Conservation (phyloP, 225 moss, liverwort and hornwort genomes). For the Sphagnum contortum region DNA sequence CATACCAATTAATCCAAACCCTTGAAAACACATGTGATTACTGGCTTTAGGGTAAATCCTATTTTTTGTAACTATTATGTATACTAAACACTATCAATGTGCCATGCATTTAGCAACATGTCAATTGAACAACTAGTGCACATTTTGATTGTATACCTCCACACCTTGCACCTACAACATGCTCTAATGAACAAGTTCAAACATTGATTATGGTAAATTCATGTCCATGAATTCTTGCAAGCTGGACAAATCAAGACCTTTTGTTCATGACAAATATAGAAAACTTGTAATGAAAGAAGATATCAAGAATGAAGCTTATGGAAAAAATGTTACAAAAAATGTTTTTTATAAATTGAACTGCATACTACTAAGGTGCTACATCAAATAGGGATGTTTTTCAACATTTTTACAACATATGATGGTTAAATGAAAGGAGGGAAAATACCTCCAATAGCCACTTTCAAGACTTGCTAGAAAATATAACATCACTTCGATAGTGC, state of each 20-base stretch:
- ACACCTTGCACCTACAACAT: constrained; percentile 71
- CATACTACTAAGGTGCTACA: too few relatives aligned
- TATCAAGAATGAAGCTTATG: background rate
- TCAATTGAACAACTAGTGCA: too few relatives aligned
- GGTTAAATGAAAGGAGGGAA: too few relatives aligned
- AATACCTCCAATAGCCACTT: constrained; percentile 80
- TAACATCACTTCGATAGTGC: constrained; percentile 97
- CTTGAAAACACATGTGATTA: too few relatives aligned
- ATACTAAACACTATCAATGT: too few relatives aligned
- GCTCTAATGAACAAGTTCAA: constrained; percentile 68
- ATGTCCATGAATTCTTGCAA: constrained; percentile 90
- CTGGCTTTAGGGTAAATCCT: too few relatives aligned
- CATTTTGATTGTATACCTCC: constrained; percentile 44
- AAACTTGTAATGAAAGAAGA: background rate
- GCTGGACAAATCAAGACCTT: constrained; percentile 18
- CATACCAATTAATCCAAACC: background rate
- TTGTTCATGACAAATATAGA: background rate
- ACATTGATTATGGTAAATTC: constrained; percentile 63
- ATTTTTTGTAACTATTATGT: too few relatives aligned
- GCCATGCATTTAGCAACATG: too few relatives aligned
- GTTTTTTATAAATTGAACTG: too few relatives aligned
- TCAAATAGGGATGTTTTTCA: too few relatives aligned
- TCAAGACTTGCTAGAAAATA: constrained; percentile 85
- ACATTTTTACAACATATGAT: too few relatives aligned
- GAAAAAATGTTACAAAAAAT: too few relatives aligned